Conservation (phyloP, 1,284 basidiomycete species). For the Sporisorium reilianum region DNA sequence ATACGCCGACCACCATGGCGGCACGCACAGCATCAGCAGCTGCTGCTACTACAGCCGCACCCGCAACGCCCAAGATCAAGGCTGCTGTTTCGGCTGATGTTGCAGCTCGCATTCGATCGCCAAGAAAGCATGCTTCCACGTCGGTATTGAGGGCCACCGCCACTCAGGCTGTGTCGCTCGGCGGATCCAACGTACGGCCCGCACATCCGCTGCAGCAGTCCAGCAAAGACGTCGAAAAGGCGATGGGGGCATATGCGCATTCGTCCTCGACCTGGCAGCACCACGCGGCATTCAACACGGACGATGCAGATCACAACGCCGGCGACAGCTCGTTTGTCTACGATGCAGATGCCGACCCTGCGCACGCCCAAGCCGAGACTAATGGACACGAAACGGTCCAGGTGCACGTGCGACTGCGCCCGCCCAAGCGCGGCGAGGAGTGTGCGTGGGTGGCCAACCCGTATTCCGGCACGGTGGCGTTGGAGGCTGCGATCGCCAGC, state of each 20-base stretch:
- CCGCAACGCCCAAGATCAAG: conserved; percentile 40
- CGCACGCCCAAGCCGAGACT: conserved; percentile 1
- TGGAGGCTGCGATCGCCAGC: conserved; percentile 48
- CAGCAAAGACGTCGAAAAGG: conserved; percentile 2
- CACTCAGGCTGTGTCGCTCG: not conserved
- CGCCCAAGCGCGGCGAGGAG: conserved; percentile 49
- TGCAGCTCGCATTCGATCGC: conserved; percentile 38
- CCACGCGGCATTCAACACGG: conserved; percentile 2
- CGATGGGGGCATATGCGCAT: conserved; percentile 22
- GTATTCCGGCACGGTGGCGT: conserved; percentile 41
- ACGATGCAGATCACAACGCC: conserved; percentile 8
- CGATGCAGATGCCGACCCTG: conserved; percentile 24
- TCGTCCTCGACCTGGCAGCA: conserved; percentile 28
- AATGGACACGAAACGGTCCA: conserved; percentile 43
- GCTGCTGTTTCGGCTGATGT: conserved; percentile 45
- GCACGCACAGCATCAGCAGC: conserved; percentile 12
- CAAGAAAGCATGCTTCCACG: conserved; percentile 41
- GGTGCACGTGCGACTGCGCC: conserved; percentile 59
- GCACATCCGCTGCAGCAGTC: conserved; percentile 21
- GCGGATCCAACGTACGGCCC: not conserved
- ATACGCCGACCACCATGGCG: conserved; percentile 31
- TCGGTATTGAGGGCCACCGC: conserved; percentile 21
- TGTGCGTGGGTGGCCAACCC: conserved; percentile 60
- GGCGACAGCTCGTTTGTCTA: conserved; percentile 62
- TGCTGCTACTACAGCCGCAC: conserved; percentile 7